phyloP scores from a whole-genome alignment of 441 rosid genomes.

The Geranium incanum region DNA sequence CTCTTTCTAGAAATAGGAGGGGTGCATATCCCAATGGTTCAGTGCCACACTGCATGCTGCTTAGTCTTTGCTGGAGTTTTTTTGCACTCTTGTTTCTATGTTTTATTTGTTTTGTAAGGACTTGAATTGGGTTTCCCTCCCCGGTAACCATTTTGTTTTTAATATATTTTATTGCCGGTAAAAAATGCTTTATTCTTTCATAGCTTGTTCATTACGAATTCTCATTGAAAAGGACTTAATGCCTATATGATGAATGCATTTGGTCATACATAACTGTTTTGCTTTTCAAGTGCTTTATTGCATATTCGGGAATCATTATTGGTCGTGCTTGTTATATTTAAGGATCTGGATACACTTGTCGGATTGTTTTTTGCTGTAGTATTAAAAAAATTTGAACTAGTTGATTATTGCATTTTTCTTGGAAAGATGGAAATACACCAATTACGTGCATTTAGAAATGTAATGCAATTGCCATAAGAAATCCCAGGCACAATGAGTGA shows the following conservation, averaged over 20 bases:
- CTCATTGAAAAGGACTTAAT: background rate
- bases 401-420: background rate
- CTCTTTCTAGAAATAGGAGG: too few relatives aligned
- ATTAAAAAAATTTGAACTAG: background rate
- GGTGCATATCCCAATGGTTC: too few relatives aligned
- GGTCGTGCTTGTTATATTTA: background rate
- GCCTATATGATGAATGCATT: background rate
- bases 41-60: too few relatives aligned
- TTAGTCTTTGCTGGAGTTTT: too few relatives aligned
- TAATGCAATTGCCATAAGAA: background rate
- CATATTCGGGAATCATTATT: background rate
- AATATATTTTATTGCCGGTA: too few relatives aligned
- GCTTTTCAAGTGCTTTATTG: background rate
- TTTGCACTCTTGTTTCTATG: too few relatives aligned
- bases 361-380: background rate
- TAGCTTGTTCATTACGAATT: background rate
- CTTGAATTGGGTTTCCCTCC: too few relatives aligned
- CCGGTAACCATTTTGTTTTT: too few relatives aligned
- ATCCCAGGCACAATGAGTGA: background rate
- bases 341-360: background rate
- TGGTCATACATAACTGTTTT: background rate
- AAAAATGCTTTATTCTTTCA: background rate
- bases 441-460: background rate
- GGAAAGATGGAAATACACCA: slow-evolving; percentile 1
- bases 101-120: too few relatives aligned